Evolutionary conservation across 2,329 filamentous ascomycete species (phyloP).

Genomic region (Lachnellula subtilissima): DNA sequence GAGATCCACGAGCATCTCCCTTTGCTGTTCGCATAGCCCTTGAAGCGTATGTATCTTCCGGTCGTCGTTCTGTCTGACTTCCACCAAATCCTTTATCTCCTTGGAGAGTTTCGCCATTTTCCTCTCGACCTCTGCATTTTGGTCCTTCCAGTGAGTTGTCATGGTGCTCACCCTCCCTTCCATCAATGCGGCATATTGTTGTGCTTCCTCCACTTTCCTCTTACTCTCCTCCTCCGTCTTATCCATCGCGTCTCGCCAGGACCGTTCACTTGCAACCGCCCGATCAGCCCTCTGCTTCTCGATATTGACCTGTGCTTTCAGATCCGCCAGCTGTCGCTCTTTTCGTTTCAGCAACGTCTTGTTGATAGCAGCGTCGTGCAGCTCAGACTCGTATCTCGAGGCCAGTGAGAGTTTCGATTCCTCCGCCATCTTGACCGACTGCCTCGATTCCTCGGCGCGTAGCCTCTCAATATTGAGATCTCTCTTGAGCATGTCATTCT

Average conservation of each 20-base stretch:
- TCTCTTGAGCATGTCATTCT: conserved; percentile 72
- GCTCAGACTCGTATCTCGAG: conserved; percentile 63
- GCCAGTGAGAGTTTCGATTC: conserved; percentile 66
- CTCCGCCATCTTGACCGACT: conserved; percentile 61
- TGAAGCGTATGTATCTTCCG: conserved; percentile 59
- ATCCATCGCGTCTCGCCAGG: conserved; percentile 61
- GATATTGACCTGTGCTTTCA: conserved; percentile 58
- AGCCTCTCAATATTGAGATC: conserved; percentile 64
- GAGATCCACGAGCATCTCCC: conserved; percentile 60
- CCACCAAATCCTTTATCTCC: conserved; percentile 51
- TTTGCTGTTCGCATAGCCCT: conserved; percentile 68
- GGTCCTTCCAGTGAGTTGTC: conserved; percentile 61
- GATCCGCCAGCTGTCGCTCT: conserved; percentile 67
- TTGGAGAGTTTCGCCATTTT: conserved; percentile 44
- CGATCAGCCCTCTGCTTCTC: conserved; percentile 58
- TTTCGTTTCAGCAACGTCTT: conserved; percentile 66
- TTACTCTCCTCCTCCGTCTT: conserved; percentile 55
- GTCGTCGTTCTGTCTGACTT: conserved; percentile 55
- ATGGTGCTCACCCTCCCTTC: conserved; percentile 67
- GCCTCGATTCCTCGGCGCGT: conserved; percentile 65
- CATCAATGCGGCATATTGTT: conserved; percentile 59
- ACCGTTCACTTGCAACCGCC: conserved; percentile 56
- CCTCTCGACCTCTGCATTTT: conserved; percentile 56
- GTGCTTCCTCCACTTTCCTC: conserved; percentile 61
- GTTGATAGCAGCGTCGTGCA: conserved; percentile 67